Base-by-base conservation (phyloP, 2,329 filamentous ascomycete genomes). In the Fusarium subglutinans region DNA sequence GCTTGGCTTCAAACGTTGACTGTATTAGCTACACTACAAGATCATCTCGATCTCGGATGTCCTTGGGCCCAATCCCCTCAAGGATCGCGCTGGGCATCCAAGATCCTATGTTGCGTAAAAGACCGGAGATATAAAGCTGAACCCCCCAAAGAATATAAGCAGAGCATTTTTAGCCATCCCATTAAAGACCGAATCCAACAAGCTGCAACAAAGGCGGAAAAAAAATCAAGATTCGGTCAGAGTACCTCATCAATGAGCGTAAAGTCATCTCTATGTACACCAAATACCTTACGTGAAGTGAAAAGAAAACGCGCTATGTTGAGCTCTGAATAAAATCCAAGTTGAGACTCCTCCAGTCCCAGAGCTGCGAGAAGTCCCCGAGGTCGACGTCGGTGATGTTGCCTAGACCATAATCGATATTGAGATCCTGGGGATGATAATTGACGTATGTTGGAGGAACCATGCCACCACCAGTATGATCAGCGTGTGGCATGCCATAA, bases 261-360 rank as follows among this genome's bases (percentile, higher is more conserved):
- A 17, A 37, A 48, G 54, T 64, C 67, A 47, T 74, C 26, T 74
- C 56, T 69, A 74, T 72, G n/a, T 58, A 65, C 59, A 59, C 20
- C 53, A 38, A 35, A 35, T 17, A 35, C 8, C 33, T 40, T 55
- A 55, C 55, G 26, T 72, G 41, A 37, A 58, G 33, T n/a, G 22
- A 22, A 43, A 35, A 24, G n/a, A 28, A 37, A 43, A n/a, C 30
- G 17, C 38, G 5, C 55, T 75, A 75, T 48, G 53, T 67, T 40
- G 73, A 63, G 43, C 73, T 71, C 9, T 73, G 62, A 28, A 78
- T 78, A 40, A 78, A 78, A 50, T 76, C 73, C 57, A 78, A 53
- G 26, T 76, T 69, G 6, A 78, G 59, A 26, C 76, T 78, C 17
- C 69, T 66, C 76, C 76, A 78, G 17, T 78, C 74, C 76, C 76